Evolutionary conservation across 306 rosid species (phyloP), one percentile per base, ranked within the genome.

Genomic region (Citrullus amarus): DNA sequence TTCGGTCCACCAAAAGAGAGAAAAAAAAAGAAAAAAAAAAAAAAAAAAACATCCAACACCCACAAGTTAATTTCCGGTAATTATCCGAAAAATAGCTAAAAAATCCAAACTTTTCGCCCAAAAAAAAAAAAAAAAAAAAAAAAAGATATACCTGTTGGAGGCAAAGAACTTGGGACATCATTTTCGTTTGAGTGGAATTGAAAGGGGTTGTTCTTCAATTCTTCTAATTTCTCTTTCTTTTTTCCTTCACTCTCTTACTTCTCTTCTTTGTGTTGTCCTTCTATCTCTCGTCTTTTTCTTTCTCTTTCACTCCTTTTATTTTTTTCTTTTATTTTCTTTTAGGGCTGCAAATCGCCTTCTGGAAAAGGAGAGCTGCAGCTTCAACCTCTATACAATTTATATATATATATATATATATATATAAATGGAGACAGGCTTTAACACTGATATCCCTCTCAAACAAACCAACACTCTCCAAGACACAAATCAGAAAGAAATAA

Each of bases 181-280:
- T 92, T 94, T 88, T 94, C 97, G 62, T 84, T 85, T 82, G 83
- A 80, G 86, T 75, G 89, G 84, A 81, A 87, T 82, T 80, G 94
- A 88, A 89, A 90, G 91, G 88, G 90, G 88, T 86, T 65, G 28
- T 65, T 90, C 87, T 66, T 85, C 85, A 78, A 84, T 76, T 80
- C 57, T 43, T 83, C 18, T 56, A 66, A 34, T 66, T 66, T 36
- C 28, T 66, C 6, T 72, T 69, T 85, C 82, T 79, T 75, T 79
- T 44, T 41, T 57, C 71, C 81, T 51, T 53, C 70, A 71, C 83
- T 77, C 83, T 82, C 58, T 48, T 48, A 48, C 16, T 48, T 1
- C 16, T 48, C 3, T 84, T 77, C 79, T 79, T 48, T 82, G 73
- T 85, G 89, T 84, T 84, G 89, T 86, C 87, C 77, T 86, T 81